These are phyloP conservation scores for Colletotrichum cordylinicola DNA, from an alignment of 2,329 filamentous ascomycete genomes.

Conservation along the genomic window DNA sequence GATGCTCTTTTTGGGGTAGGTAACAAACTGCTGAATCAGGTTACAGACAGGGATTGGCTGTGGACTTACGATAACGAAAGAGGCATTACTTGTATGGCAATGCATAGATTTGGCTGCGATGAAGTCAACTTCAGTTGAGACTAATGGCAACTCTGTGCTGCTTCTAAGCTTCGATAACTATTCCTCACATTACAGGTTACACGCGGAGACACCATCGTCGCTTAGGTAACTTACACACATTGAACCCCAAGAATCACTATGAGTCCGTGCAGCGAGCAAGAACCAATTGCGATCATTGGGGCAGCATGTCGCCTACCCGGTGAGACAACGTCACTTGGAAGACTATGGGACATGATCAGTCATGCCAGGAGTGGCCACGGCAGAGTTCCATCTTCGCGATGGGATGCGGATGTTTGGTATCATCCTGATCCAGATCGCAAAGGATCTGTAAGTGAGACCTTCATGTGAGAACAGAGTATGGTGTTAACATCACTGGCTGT, in stretches of 20 bases:
- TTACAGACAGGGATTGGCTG: neutral
- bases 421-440: constrained; percentile 22
- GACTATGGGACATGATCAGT: constrained; percentile 39
- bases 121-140: neutral
- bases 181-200: neutral
- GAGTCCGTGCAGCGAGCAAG: constrained; percentile 2
- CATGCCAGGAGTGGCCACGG: neutral
- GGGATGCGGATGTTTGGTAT: constrained; percentile 28
- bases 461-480: neutral
- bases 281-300: constrained; percentile 46
- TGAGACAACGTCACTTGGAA: constrained; percentile 31
- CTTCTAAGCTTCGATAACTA: neutral
- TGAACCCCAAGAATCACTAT: neutral
- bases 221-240: neutral
- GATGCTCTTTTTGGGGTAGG: neutral
- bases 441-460: constrained; percentile 11
- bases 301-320: constrained; percentile 44
- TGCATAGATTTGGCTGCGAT: neutral
- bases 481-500: neutral
- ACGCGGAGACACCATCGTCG: neutral
- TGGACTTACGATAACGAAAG: neutral
- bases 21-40: neutral
- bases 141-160: neutral
- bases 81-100: neutral
- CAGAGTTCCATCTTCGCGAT: constrained; percentile 23